phyloP scores from a whole-genome alignment of 176 grass and related monocot species.

The Pharus latifolius region DNA sequence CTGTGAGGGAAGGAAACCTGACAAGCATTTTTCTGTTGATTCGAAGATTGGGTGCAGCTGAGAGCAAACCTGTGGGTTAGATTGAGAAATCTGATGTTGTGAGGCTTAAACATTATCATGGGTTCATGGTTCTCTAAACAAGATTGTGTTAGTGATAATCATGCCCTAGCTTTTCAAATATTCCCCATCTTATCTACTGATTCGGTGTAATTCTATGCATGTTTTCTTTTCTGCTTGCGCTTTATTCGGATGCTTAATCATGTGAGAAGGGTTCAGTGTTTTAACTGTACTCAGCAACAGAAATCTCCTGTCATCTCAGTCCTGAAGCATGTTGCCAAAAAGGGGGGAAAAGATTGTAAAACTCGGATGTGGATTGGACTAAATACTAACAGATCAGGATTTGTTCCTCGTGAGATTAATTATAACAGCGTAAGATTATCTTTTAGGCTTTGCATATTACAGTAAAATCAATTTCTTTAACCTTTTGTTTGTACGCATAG shows the following conservation, averaged over 20 bases:
- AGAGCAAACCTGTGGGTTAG: no score
- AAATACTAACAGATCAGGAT: no score
- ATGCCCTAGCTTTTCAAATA: not conserved
- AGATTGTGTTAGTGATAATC: not conserved
- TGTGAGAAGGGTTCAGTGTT: not conserved
- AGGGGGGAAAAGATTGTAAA: not conserved
- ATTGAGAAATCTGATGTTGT: not conserved
- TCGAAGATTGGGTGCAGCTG: not conserved
- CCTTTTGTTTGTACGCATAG: no score
- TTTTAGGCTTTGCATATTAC: no score
- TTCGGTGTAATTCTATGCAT: not conserved
- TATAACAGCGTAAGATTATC: no score
- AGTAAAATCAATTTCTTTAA: no score
- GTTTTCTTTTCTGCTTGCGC: not conserved
- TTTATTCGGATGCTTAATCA: not conserved
- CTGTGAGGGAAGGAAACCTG: not conserved
- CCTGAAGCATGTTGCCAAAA: not conserved
- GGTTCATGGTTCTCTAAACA: not conserved
- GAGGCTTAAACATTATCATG: not conserved
- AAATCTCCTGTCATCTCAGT: not conserved
- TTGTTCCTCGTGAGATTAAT: no score
- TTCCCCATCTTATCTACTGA: not conserved
- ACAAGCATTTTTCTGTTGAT: not conserved
- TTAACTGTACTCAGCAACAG: not conserved
- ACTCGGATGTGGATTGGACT: no score